These are phyloP conservation scores for Meira nashicola DNA, from an alignment of 1,284 basidiomycete species.

Conservation along the genomic window DNA sequence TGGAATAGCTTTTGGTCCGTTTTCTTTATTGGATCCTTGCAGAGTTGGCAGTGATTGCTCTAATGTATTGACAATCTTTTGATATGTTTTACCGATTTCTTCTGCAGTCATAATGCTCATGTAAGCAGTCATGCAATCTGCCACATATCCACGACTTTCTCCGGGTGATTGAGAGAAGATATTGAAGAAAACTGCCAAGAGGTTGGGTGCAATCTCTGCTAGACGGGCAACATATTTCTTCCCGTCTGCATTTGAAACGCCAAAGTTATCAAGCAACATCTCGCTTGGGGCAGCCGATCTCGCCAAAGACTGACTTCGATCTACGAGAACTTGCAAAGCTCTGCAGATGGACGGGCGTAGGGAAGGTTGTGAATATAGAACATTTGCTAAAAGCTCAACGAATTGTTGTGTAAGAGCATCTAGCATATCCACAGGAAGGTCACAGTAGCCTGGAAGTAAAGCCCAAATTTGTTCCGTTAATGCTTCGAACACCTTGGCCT, in stretches of 20 bases:
- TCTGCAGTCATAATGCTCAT: slow-evolving; percentile 63
- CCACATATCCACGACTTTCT: slow-evolving; percentile 75
- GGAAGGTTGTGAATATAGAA: slow-evolving; percentile 80
- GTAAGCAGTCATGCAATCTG: slow-evolving; percentile 84
- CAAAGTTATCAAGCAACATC: slow-evolving; percentile 58
- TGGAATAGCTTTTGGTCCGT: slow-evolving; percentile 23
- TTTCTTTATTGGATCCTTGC: slow-evolving; percentile 5
- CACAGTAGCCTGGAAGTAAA: slow-evolving; percentile 62
- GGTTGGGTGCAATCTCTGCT: slow-evolving; percentile 75
- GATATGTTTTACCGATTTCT: slow-evolving; percentile 71
- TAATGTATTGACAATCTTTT: slow-evolving; percentile 73
- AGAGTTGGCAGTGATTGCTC: slow-evolving; percentile 62
- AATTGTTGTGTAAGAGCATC: slow-evolving; percentile 34
- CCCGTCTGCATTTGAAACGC: slow-evolving; percentile 62
- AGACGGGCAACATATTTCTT: slow-evolving; percentile 69
- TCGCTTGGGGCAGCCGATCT: slow-evolving; percentile 56
- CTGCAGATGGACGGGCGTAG: slow-evolving; percentile 77
- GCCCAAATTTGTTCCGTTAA: slow-evolving; percentile 89
- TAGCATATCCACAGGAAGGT: slow-evolving; percentile 74
- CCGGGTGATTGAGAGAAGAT: slow-evolving; percentile 80
- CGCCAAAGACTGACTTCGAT: slow-evolving; percentile 62
- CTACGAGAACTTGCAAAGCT: slow-evolving; percentile 74
- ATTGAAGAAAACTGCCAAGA: slow-evolving; percentile 92
- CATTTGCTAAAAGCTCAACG: slow-evolving; percentile 71
- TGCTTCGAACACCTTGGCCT: slow-evolving; percentile 90